phyloP scores from a whole-genome alignment of 257 asterid genomes.

The Solanum dulcamara region DNA sequence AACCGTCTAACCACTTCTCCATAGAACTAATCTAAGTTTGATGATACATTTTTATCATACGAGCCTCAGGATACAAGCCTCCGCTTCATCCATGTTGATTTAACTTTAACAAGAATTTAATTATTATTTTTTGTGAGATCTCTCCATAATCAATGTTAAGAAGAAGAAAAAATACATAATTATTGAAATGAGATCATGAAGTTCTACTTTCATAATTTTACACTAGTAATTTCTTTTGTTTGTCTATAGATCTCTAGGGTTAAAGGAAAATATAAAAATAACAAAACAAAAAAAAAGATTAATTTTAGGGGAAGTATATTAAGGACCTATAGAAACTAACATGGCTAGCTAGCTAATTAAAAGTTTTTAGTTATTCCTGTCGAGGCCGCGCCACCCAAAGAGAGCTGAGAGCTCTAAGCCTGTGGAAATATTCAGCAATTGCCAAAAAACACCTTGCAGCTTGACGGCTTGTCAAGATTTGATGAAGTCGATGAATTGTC shows the following conservation, averaged over 20 bases:
- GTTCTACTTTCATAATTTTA: neutral
- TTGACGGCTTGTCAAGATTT: slow-evolving; percentile 53
- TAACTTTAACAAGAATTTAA: neutral
- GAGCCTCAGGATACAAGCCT: neutral
- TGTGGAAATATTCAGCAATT: slow-evolving; percentile 66
- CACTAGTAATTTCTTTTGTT: neutral
- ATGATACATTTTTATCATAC: neutral
- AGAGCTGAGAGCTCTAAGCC: slow-evolving; percentile 84
- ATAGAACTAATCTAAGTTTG: neutral
- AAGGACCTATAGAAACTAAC: neutral
- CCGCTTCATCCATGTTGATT: neutral
- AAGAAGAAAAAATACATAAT: neutral
- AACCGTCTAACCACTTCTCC: neutral
- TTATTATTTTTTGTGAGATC: neutral
- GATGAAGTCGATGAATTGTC: slow-evolving; percentile 56
- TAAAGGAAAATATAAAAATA: neutral
- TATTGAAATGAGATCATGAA: neutral
- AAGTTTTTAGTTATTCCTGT: neutral
- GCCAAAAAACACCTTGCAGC: slow-evolving; percentile 66
- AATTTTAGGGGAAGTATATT: neutral
- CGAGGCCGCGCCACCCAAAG: slow-evolving; percentile 61
- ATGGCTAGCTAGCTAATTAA: neutral
- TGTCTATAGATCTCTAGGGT: neutral
- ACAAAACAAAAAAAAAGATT: neutral
- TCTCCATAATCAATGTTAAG: neutral